Evolutionary conservation across 176 grass and related monocot genomes (phyloP).

Genomic region (Oryza punctata): DNA sequence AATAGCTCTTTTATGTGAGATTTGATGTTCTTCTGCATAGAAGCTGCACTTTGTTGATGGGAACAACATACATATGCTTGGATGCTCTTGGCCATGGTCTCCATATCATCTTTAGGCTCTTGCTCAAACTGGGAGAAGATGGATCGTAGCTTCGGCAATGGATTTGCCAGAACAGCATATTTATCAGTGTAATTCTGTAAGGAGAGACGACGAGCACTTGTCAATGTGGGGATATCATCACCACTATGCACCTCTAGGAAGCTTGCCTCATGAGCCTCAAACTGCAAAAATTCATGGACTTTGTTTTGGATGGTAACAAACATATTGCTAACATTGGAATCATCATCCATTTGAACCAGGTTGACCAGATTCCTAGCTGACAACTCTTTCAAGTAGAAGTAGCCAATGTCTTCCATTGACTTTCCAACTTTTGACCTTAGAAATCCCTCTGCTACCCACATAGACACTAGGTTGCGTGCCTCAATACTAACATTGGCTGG

Average conservation of each 20-base stretch:
- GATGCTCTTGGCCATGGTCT: not conserved
- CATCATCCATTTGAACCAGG: not conserved
- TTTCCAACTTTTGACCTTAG: constrained; percentile 25
- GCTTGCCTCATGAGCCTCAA: constrained; percentile 39
- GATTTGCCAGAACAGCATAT: constrained; percentile 2
- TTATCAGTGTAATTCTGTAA: constrained; percentile 46
- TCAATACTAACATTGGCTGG: constrained; percentile 11
- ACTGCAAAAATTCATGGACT: constrained; percentile 38
- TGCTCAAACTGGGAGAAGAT: constrained; percentile 42
- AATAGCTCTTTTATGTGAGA: not conserved
- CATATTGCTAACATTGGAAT: not conserved
- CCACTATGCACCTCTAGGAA: constrained; percentile 43
- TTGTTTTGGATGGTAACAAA: constrained; percentile 39
- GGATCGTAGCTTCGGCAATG: constrained; percentile 45
- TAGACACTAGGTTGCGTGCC: not conserved
- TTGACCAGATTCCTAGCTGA: constrained; percentile 31
- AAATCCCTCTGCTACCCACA: constrained; percentile 56
- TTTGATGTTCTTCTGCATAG: not conserved
- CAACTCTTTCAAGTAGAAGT: constrained; percentile 40
- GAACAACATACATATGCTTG: not conserved
- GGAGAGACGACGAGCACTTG: constrained; percentile 35
- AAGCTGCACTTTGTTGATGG: not conserved
- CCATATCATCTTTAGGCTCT: not conserved
- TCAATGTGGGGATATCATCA: constrained; percentile 5
- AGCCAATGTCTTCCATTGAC: constrained; percentile 40